Percentiles rank a stretch among this genome's conserved stretches.
These are phyloP conservation scores for Leptomonas pyrrhocoris DNA, from an alignment of 208 protist species.

Conservation along the genomic window DNA sequence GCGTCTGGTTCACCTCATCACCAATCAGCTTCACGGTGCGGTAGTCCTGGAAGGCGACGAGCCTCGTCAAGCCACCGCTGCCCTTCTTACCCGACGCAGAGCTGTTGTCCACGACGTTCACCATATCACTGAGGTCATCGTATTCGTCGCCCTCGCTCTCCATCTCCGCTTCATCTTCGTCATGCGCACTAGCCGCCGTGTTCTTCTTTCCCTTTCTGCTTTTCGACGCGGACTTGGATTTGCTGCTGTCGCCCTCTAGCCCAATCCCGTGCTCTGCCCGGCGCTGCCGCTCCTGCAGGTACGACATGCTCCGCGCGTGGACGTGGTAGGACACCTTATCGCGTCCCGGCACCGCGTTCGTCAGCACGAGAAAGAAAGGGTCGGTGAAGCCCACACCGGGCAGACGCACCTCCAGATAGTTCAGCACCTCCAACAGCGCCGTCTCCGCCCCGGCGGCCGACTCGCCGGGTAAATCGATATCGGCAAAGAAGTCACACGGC, in stretches of 20 bases:
- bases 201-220: slow-evolving; percentile 13
- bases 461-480: slow-evolving; percentile 71
- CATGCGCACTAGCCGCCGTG: neutral
- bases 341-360: slow-evolving; percentile 59
- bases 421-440: slow-evolving; percentile 70
- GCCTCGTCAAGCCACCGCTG: slow-evolving; percentile 17
- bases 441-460: slow-evolving; percentile 42
- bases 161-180: neutral
- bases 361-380: slow-evolving; percentile 75
- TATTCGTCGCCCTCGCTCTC: slow-evolving; percentile 22
- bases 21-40: slow-evolving; percentile 74
- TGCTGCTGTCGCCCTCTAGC: neutral
- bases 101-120: slow-evolving; percentile 43
- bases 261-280: slow-evolving; percentile 10
- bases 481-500: slow-evolving; percentile 86
- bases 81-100: neutral
- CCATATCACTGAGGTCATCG: slow-evolving; percentile 48
- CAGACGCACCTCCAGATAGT: slow-evolving; percentile 80
- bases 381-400: slow-evolving; percentile 74
- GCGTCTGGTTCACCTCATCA: slow-evolving; percentile 76
- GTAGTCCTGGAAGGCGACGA: slow-evolving; percentile 84
- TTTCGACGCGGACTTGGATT: neutral
- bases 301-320: slow-evolving; percentile 72
- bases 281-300: slow-evolving; percentile 15
- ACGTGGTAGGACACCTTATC: slow-evolving; percentile 82